These are phyloP conservation scores for Saraca asoca DNA, from an alignment of 331 rosid species.

Conservation along the genomic window DNA sequence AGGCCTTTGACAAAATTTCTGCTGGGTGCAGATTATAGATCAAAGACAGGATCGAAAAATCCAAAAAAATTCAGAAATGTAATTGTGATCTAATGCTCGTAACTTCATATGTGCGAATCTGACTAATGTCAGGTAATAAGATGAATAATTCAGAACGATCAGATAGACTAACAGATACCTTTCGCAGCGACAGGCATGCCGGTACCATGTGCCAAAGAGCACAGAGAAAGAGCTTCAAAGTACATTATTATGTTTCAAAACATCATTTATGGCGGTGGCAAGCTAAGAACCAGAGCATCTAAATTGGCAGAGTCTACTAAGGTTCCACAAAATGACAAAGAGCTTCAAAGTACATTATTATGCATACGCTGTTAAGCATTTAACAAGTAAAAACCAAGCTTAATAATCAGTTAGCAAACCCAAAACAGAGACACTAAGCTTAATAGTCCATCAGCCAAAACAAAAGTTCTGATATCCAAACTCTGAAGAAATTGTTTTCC, in stretches of 20 bases:
- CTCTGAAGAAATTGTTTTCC: no score
- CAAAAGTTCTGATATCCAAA: no score
- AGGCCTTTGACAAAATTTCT: not conserved
- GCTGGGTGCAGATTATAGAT: conserved; percentile 12
- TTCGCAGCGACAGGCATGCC: not conserved
- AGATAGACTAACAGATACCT: conserved; percentile 28
- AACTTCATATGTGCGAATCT: conserved; percentile 22
- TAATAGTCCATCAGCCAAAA: no score
- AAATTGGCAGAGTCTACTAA: no score
- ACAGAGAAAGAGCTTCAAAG: no score
- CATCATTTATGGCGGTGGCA: not conserved
- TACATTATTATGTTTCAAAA: not conserved
- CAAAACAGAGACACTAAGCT: not conserved
- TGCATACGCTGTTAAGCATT: not conserved
- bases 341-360: no score
- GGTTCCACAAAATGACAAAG: no score
- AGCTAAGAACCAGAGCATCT: no score
- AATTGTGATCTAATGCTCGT: conserved; percentile 20
- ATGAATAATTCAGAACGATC: conserved; percentile 27
- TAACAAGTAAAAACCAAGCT: conserved; percentile 25
- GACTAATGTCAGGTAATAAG: conserved; percentile 31
- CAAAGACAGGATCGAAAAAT: conserved; percentile 33
- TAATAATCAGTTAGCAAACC: not conserved
- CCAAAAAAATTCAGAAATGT: conserved; percentile 23
- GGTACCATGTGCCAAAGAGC: conserved; percentile 15